These are phyloP conservation scores for Cutaneotrichosporon mucoides DNA, from an alignment of 1,284 basidiomycete genomes.

Conservation along the genomic window DNA sequence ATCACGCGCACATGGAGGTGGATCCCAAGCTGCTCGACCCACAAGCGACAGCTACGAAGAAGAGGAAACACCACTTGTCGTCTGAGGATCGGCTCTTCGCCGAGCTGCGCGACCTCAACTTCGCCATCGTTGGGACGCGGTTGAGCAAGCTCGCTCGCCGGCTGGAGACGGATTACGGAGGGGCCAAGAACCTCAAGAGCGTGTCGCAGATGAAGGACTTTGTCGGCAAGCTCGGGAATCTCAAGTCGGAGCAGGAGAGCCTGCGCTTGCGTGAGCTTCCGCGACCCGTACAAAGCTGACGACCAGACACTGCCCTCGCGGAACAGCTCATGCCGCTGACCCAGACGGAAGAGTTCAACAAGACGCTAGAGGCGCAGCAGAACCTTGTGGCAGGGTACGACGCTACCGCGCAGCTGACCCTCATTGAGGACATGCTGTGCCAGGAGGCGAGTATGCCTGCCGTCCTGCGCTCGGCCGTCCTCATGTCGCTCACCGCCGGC, in stretches of 20 bases:
- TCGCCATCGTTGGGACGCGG: conserved; percentile 81
- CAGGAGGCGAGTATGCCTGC: conserved; percentile 67
- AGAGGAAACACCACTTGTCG: conserved; percentile 80
- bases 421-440: conserved; percentile 81
- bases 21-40: conserved; percentile 71
- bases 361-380: conserved; percentile 91
- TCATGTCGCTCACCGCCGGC: conserved; percentile 75
- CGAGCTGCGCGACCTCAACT: conserved; percentile 87
- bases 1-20: conserved; percentile 86
- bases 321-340: conserved; percentile 84
- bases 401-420: conserved; percentile 64
- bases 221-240: conserved; percentile 85
- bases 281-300: conserved; percentile 3
- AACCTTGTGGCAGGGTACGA: conserved; percentile 91
- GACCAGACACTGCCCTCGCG: conserved; percentile 83
- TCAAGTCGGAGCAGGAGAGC: conserved; percentile 87
- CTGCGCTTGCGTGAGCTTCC: conserved; percentile 70
- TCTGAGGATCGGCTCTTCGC: conserved; percentile 73
- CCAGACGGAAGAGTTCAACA: conserved; percentile 83
- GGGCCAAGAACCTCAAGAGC: conserved; percentile 59
- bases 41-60: conserved; percentile 57
- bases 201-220: conserved; percentile 90
- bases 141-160: conserved; percentile 77
- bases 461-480: conserved; percentile 74
- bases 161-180: conserved; percentile 78